Percentiles rank a stretch among this genome's conserved stretches.
phyloP scores from a whole-genome alignment of 306 rosid genomes.

The Vigna reflexopilosa region DNA sequence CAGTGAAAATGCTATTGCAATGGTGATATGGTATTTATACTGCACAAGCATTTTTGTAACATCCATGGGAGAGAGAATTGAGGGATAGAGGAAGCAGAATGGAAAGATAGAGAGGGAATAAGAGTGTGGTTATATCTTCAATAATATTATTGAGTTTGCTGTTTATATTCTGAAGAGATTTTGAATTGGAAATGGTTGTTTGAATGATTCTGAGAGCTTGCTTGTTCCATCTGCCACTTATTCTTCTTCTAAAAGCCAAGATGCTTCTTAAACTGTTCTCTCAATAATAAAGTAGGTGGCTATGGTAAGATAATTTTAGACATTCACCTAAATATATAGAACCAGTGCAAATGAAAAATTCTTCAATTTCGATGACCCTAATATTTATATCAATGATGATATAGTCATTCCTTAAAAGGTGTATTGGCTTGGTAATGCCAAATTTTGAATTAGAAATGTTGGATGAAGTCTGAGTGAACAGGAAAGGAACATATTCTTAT shows the following conservation, averaged over 20 bases:
- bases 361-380: neutral
- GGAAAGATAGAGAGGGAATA: conserved; percentile 35
- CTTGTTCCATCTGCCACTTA: conserved; percentile 49
- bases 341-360: neutral
- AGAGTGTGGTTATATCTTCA: conserved; percentile 18
- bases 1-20: conserved; percentile 56
- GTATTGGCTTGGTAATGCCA: neutral
- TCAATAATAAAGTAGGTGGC: neutral
- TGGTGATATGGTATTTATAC: conserved; percentile 62
- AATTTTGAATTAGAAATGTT: conserved; percentile 11
- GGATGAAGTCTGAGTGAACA: conserved; percentile 42
- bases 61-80: conserved; percentile 48
- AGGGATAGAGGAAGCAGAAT: neutral
- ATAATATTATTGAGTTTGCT: neutral
- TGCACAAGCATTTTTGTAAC: conserved; percentile 61
- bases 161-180: conserved; percentile 31
- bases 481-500: conserved; percentile 55
- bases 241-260: conserved; percentile 8
- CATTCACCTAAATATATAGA: neutral
- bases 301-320: conserved; percentile 4
- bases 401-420: conserved; percentile 39
- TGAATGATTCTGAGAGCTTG: conserved; percentile 40
- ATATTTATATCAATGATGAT: too few relatives aligned
- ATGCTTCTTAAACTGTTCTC: conserved; percentile 46
- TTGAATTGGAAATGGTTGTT: too few relatives aligned